Base-by-base conservation (phyloP, 164 flowering plant genomes). In the Liriodendron chinense region DNA sequence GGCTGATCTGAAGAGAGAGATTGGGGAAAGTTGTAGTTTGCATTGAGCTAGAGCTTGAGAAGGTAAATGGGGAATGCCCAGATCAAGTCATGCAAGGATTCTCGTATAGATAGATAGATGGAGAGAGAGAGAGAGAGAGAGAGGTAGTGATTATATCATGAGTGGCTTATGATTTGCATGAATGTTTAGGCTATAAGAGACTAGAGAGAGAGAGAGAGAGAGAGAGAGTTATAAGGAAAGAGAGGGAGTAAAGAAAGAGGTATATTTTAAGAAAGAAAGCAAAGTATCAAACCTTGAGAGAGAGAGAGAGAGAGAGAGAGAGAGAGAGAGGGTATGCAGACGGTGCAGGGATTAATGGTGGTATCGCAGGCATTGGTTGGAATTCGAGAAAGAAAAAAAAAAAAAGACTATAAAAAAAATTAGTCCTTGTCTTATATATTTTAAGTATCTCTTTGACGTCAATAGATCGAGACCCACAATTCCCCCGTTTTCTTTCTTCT, bases 101-200 rank as follows among this genome's bases (percentile, higher is more conserved):
- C 24, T 62, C 70, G 23, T 48, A 63, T 47, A 18, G 12, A 43
- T n/a, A 22, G 49, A 25, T 23, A 65, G 64, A 74, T 64, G 24
- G 20, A 48, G 69, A 57, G 25, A 48, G n/a, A 7, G 68, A 28
- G 62, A 28, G 47, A 71, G 23, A 63, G 24, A 8, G 56, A 25
- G 49, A 48, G 10, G 22, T 20, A 34, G 80, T 89, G 86, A 88
- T 94, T 86, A 88, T 79, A 74, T 91, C 90, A 92, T 92, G 93
- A 94, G 92, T 92, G 83, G 75, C 87, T 81, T 80, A 91, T 94
- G 93, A 94, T 94, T 90, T 89, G 89, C 87, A 80, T 85, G 84
- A 74, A 69, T 74, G 75, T 70, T 74, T 72, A 62, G 47, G 47
- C 28, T 22, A 62, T 61, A 47, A 76, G 67, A 70, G 64, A 67